A percentile compares a stretch with the other conserved stretches of the same genome.
Conservation (phyloP, 164 flowering plant species). For the Vitis labrusca region DNA sequence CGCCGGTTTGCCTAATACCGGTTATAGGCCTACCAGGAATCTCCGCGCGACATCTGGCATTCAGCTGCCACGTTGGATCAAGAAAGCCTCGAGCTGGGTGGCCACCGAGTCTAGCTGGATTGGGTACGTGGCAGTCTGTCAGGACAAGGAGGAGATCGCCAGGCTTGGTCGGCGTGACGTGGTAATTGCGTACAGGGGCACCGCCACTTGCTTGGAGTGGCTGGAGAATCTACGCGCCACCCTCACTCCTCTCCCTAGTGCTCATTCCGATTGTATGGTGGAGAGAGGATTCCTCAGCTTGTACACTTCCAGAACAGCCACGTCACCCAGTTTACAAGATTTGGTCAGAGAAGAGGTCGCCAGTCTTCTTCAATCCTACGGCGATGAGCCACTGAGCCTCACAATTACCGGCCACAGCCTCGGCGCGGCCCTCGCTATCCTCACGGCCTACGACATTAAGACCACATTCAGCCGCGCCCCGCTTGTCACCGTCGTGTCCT, state of each 20-base stretch:
- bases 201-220: constrained; percentile 86
- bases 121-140: constrained; percentile 79
- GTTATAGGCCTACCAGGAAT: constrained; percentile 51
- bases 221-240: constrained; percentile 71
- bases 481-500: constrained; percentile 60
- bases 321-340: constrained; percentile 38
- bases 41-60: constrained; percentile 64
- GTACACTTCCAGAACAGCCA: constrained; percentile 42
- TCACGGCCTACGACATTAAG: constrained; percentile 59
- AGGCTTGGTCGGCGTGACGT: constrained; percentile 79
- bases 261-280: constrained; percentile 41
- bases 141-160: constrained; percentile 56
- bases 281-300: constrained; percentile 73
- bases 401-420: constrained; percentile 83
- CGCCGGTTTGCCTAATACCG: constrained; percentile 38
- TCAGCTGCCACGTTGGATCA: constrained; percentile 55
- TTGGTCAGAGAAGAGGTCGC: constrained; percentile 48
- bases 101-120: constrained; percentile 65
- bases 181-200: constrained; percentile 70
- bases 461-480: constrained; percentile 34
- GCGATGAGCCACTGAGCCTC: constrained; percentile 54
- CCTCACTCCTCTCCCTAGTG: constrained; percentile 34
- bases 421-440: constrained; percentile 73
- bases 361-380: constrained; percentile 36
- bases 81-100: constrained; percentile 44